Conservation (phyloP, 2,329 filamentous ascomycete species). For the Aspergillus spinulosporus region DNA sequence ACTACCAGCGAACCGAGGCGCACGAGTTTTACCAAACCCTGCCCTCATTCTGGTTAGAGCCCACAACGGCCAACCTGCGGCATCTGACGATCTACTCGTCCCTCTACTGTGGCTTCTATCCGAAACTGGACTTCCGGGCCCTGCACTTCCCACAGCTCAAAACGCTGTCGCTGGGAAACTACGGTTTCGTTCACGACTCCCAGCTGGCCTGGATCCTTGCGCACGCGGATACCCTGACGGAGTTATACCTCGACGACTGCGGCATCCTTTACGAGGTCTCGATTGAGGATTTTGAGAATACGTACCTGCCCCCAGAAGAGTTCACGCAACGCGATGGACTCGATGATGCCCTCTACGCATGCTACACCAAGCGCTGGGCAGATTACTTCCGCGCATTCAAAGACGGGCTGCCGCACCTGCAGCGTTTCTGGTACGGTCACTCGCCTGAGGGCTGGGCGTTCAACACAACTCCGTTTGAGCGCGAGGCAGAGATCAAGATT, state of each 20-base stretch:
- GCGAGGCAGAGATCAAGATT: conserved; percentile 20
- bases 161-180: conserved; percentile 44
- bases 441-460: conserved; percentile 6
- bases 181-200: conserved; percentile 47
- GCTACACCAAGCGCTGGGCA: neutral
- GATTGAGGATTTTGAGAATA: neutral
- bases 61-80: conserved; percentile 19
- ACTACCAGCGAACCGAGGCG: neutral
- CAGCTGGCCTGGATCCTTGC: conserved; percentile 51
- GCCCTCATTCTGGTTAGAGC: conserved; percentile 15
- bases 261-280: conserved; percentile 31
- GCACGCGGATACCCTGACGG: conserved; percentile 40
- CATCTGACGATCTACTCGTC: conserved; percentile 44
- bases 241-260: conserved; percentile 49
- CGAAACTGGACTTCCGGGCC: conserved; percentile 38
- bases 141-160: conserved; percentile 43
- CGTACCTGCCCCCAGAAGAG: neutral
- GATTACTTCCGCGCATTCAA: conserved; percentile 3
- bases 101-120: conserved; percentile 45
- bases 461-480: conserved; percentile 22
- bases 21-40: conserved; percentile 12
- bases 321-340: neutral
- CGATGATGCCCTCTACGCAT: neutral
- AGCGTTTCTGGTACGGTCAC: conserved; percentile 14
- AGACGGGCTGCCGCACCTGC: neutral